These are phyloP conservation scores for Lachnellula arida DNA, from an alignment of 2,329 filamentous ascomycete species.

Conservation along the genomic window DNA sequence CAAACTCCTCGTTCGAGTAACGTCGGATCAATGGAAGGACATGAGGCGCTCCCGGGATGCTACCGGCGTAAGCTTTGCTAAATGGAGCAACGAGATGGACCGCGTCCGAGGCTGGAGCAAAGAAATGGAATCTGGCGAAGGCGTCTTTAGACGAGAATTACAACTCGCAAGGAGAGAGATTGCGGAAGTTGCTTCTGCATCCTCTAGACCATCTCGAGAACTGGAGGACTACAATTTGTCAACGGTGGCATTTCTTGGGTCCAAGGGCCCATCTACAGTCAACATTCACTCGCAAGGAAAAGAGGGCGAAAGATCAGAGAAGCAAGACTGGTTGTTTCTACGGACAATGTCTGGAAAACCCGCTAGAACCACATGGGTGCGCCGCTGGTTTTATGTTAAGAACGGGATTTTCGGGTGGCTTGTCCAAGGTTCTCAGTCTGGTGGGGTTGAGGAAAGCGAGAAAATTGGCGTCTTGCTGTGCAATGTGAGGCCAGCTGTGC, in stretches of 20 bases:
- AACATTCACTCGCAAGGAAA: conserved; percentile 46
- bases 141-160: conserved; percentile 76
- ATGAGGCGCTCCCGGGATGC: conserved; percentile 68
- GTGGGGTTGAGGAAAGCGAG: conserved; percentile 90
- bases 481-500: conserved; percentile 83
- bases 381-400: conserved; percentile 93
- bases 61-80: conserved; percentile 54
- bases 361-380: conserved; percentile 81
- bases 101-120: conserved; percentile 87
- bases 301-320: conserved; percentile 54
- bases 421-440: conserved; percentile 70
- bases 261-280: conserved; percentile 56
- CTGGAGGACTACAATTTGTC: conserved; percentile 88
- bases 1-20: conserved; percentile 78
- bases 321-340: conserved; percentile 92
- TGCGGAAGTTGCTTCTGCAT: conserved; percentile 67
- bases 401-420: conserved; percentile 96
- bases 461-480: conserved; percentile 94
- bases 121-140: conserved; percentile 89
- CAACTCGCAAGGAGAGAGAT: conserved; percentile 75
- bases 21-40: conserved; percentile 83
- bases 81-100: conserved; percentile 78
- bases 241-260: conserved; percentile 82
- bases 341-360: conserved; percentile 81
- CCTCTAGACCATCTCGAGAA: conserved; percentile 78